Percentiles rank a stretch among this genome's conserved stretches.
These are phyloP conservation scores for Prunus dulcis DNA, from an alignment of 306 rosid species.

Conservation along the genomic window DNA sequence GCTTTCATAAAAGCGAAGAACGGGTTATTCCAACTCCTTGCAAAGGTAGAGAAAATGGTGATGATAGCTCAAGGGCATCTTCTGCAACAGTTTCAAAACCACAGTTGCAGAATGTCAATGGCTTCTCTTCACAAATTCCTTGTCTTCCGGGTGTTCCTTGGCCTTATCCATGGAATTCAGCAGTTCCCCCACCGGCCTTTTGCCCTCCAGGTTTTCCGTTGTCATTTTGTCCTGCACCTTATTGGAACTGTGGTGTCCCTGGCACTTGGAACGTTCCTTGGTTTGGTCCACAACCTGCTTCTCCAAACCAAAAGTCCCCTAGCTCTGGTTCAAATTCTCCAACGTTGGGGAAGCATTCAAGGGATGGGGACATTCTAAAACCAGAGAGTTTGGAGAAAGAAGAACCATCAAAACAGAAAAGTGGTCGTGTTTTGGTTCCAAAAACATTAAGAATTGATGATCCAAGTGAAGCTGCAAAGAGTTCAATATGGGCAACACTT, in stretches of 20 bases:
- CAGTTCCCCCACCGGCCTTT: constrained; percentile 55
- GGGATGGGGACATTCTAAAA: constrained; percentile 48
- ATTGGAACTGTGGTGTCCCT: constrained; percentile 69
- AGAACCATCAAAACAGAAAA: constrained; percentile 47
- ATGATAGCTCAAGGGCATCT: constrained; percentile 56
- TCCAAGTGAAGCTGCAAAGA: constrained; percentile 88
- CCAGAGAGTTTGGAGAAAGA: constrained; percentile 33
- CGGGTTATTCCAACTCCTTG: constrained; percentile 30
- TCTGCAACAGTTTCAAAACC: constrained; percentile 49
- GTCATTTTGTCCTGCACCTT: constrained; percentile 59
- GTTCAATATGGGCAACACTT: constrained; percentile 90
- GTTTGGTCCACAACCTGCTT: constrained; percentile 50
- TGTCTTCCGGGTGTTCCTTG: constrained; percentile 74
- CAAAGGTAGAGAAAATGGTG: constrained; percentile 48
- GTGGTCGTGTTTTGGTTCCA: constrained; percentile 70
- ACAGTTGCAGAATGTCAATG: constrained; percentile 32
- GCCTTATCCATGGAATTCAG: constrained; percentile 75
- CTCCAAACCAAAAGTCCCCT: constrained; percentile 37
- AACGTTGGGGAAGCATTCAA: constrained; percentile 63
- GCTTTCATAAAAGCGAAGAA: constrained; percentile 39
- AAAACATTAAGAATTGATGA: constrained; percentile 86
- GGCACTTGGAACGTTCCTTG: constrained; percentile 70
- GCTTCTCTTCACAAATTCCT: constrained; percentile 58
- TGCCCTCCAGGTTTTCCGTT: constrained; percentile 70
- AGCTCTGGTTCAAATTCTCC: constrained; percentile 47